Evolutionary conservation across 2,329 filamentous ascomycete species (phyloP), one percentile per base, ranked within the genome.

Genomic region (Blastomyces percursus): DNA sequence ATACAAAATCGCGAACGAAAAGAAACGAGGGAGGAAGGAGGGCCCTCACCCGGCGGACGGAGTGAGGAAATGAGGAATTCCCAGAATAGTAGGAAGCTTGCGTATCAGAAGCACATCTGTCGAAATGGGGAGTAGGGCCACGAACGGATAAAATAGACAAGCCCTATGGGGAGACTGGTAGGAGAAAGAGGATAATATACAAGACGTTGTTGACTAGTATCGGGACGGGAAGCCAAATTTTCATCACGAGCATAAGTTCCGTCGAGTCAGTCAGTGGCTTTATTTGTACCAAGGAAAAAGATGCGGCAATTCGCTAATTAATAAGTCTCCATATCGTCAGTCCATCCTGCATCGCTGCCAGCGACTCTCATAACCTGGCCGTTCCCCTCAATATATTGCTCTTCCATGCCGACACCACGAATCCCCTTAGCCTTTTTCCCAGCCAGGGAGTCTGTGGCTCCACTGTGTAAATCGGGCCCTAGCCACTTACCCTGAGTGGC

Each of bases 401-500:
- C 74, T 38, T 76, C 76, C 30, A 71, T 74, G 19, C 77, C 79
- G 3, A 80, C 77, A 52, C 74, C 78, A 59, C 79, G 76, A 48
- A 81, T 79, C 30, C 78, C 77, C 67, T 75, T 78, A 46, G 74
- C 63, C 65, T 78, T 78, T 67, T 78, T 79, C 3, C 75, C 76
- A 48, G 67, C 69, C 35, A 74, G 64, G 57, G 71, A 63, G 61
- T 65, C 56, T 58, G 70, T 64, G 61, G 65, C 58, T 59, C 69
- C 71, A 63, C 70, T 65, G 50, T 69, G 67, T 58, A 76, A 75
- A 63, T 80, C 73, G 48, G 74, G 71, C 19, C 75, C 72, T 66
- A 83, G 80, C 55, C 87, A 82, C 77, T 91, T 92, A 67, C 81
- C 81, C 44, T 85, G 83, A 6, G 86, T 81, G 40, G 86, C 86